Evolutionary conservation across 2,329 filamentous ascomycete species (phyloP).

Genomic region (Byssothecium circinans): DNA sequence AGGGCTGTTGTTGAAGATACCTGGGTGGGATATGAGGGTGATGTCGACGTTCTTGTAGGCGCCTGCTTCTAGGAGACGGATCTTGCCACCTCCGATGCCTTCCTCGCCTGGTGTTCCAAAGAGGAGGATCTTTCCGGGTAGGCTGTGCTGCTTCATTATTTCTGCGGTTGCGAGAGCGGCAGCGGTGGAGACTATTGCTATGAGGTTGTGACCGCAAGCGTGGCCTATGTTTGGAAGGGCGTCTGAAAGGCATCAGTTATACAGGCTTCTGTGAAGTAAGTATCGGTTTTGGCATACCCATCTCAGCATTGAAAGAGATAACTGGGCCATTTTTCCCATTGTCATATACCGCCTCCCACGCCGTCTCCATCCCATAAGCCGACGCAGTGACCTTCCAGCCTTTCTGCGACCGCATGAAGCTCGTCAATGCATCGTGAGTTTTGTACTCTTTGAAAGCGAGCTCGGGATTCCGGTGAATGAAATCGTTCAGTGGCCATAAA

Average conservation of each 20-base stretch:
- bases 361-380: constrained; percentile 56
- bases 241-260: constrained; percentile 26
- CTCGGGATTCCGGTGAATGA: constrained; percentile 25
- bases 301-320: constrained; percentile 50
- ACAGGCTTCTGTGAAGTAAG: constrained; percentile 12
- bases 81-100: constrained; percentile 56
- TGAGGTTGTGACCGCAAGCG: constrained; percentile 52
- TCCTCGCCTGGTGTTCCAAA: constrained; percentile 60
- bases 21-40: constrained; percentile 31
- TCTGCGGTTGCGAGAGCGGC: constrained; percentile 49
- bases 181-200: constrained; percentile 44
- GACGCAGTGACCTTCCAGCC: constrained; percentile 57
- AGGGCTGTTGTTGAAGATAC: constrained; percentile 23
- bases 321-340: constrained; percentile 51
- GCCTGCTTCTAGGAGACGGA: constrained; percentile 50
- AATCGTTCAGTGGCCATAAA: constrained; percentile 43
- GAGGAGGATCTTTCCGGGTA: constrained; percentile 51
- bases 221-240: constrained; percentile 47
- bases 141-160: constrained; percentile 44
- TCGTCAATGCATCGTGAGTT: constrained; percentile 24
- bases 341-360: constrained; percentile 56
- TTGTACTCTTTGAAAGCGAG: constrained; percentile 23
- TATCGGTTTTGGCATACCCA: constrained; percentile 18
- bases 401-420: constrained; percentile 33
- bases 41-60: constrained; percentile 40